A percentile compares a stretch with the other conserved stretches of the same genome.
phyloP scores from a whole-genome alignment of 208 protist species.

The Trichomonas gallinae region DNA sequence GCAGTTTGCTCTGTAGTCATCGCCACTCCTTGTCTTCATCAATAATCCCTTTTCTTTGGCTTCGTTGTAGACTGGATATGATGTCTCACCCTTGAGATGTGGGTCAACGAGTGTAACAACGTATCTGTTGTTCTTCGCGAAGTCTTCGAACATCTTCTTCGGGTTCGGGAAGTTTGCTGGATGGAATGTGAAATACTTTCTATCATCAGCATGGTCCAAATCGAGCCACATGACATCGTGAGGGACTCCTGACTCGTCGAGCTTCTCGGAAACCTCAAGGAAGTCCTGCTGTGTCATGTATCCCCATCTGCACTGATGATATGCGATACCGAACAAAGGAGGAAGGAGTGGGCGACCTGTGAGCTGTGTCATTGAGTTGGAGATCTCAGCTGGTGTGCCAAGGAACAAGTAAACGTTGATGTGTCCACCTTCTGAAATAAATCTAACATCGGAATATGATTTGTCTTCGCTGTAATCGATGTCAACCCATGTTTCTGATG shows the following conservation, averaged over 20 bases:
- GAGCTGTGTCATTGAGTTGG: conserved; percentile 69
- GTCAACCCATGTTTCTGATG: neutral
- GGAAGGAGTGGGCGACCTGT: conserved; percentile 73
- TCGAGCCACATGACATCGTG: conserved; percentile 94
- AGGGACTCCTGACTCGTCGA: conserved; percentile 26
- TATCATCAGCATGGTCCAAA: conserved; percentile 94
- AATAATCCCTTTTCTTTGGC: neutral
- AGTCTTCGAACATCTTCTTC: neutral
- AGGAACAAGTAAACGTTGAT: conserved; percentile 86
- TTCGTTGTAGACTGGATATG: neutral
- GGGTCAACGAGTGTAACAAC: conserved; percentile 19
- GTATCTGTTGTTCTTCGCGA: neutral
- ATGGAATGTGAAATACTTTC: conserved; percentile 57
- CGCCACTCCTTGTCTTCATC: conserved; percentile 24
- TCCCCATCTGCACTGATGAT: conserved; percentile 91
- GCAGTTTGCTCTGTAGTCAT: conserved; percentile 76
- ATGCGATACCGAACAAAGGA: conserved; percentile 80
- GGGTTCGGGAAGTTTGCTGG: neutral
- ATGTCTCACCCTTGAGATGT: neutral
- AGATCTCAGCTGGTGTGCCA: conserved; percentile 63
- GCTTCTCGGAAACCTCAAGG: conserved; percentile 24
- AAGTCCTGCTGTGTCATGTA: conserved; percentile 80
- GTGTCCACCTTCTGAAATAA: conserved; percentile 69
- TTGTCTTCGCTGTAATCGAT: neutral
- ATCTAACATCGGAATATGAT: conserved; percentile 50